Conservation (phyloP, 2,329 filamentous ascomycete genomes). For the Tolypocladium capitatum region DNA sequence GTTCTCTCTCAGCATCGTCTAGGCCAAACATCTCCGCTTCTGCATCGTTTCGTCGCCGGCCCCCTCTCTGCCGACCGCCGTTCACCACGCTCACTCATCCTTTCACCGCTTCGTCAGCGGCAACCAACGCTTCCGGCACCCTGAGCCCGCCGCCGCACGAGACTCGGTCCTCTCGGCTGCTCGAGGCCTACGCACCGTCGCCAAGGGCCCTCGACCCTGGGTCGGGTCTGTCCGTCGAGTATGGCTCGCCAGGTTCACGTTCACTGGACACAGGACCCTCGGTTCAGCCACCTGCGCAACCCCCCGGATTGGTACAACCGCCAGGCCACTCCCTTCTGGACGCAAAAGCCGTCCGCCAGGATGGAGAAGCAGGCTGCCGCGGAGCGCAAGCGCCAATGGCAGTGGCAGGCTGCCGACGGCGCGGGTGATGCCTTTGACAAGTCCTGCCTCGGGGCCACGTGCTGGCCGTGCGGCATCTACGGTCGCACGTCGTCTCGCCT, state of each 20-base stretch:
- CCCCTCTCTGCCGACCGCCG: background rate
- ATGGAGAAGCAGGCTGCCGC: conserved; percentile 9
- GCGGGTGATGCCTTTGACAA: background rate
- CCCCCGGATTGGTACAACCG: conserved; percentile 7
- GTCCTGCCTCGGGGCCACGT: conserved; percentile 4
- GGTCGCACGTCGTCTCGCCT: conserved; percentile 13
- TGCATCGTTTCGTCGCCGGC: conserved; percentile 1
- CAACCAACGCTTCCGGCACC: background rate
- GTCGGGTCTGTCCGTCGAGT: conserved; percentile 5
- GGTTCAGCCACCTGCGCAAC: conserved; percentile 5
- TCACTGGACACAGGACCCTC: conserved; percentile 8
- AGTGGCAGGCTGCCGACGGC: conserved; percentile 4
- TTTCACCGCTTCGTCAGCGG: background rate
- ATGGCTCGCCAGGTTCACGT: conserved; percentile 11
- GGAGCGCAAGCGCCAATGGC: conserved; percentile 6
- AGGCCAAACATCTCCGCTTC: conserved; percentile 1
- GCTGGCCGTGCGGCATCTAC: conserved; percentile 15
- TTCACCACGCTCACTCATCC: background rate
- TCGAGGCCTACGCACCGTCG: background rate
- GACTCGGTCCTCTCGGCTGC: background rate
- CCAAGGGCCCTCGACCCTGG: background rate
- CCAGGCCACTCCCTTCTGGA: conserved; percentile 4
- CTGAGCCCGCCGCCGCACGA: background rate
- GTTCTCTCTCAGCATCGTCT: background rate
- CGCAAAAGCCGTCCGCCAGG: conserved; percentile 2